Percentiles rank a stretch among this genome's conserved stretches.
Conservation (phyloP, 345 rosid species). For the Pugionium dolabratum region DNA sequence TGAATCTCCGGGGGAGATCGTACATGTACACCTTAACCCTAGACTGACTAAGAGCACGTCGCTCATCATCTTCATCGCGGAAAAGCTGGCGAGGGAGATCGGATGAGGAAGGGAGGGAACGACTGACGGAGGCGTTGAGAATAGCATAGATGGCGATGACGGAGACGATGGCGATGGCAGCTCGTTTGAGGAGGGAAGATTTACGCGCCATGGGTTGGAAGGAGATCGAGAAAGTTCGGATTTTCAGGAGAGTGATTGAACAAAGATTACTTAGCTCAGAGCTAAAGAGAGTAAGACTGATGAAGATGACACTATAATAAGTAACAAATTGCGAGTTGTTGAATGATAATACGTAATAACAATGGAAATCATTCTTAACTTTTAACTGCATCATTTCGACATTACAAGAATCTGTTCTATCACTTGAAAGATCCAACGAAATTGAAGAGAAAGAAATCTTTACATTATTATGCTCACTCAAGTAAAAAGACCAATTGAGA, state of each 20-base stretch:
- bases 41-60: constrained; percentile 25
- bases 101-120: constrained; percentile 46
- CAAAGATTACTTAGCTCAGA: constrained; percentile 1
- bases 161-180: constrained; percentile 48
- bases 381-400: too few relatives aligned
- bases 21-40: constrained; percentile 71
- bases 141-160: constrained; percentile 63
- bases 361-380: too few relatives aligned
- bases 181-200: constrained; percentile 66
- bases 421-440: too few relatives aligned
- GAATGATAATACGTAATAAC: too few relatives aligned
- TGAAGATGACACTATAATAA: constrained; percentile 3
- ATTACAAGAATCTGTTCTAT: too few relatives aligned
- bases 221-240: constrained; percentile 24
- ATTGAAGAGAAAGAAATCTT: too few relatives aligned
- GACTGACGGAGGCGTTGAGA: constrained; percentile 59
- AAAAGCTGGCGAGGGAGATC: constrained; percentile 34
- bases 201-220: constrained; percentile 67
- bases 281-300: background rate
- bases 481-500: background rate
- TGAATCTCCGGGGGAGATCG: constrained; percentile 78
- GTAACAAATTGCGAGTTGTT: too few relatives aligned
- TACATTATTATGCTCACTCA: too few relatives aligned
- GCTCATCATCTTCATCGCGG: constrained; percentile 22
- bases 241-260: constrained; percentile 24